Conservation (phyloP, 192 early-diverging fungal genomes). For the Bifiguratus adelaidae region DNA sequence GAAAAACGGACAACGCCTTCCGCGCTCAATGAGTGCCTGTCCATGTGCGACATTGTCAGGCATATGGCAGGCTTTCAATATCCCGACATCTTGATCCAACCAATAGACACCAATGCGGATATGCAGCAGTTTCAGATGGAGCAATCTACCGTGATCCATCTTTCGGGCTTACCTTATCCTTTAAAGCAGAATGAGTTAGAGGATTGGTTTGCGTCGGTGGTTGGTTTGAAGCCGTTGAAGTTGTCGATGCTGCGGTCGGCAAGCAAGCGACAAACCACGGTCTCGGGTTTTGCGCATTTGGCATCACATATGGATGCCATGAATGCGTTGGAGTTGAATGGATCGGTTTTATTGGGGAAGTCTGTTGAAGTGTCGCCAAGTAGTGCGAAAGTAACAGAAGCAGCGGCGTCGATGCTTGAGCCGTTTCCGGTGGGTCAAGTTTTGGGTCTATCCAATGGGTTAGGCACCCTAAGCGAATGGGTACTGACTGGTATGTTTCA, state of each 20-base stretch:
- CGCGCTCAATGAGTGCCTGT: constrained; percentile 49
- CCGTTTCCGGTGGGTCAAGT: constrained; percentile 38
- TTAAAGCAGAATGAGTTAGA: constrained; percentile 52
- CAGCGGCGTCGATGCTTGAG: constrained; percentile 35
- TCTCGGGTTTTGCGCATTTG: constrained; percentile 53
- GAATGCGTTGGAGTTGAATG: constrained; percentile 46
- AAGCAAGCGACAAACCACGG: constrained; percentile 47
- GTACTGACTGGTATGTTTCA: neutral
- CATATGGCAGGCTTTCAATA: constrained; percentile 36
- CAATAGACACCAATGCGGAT: constrained; percentile 52
- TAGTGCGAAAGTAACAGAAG: constrained; percentile 45
- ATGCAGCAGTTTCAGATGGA: constrained; percentile 51
- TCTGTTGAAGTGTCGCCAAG: constrained; percentile 54
- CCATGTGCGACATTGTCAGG: constrained; percentile 46
- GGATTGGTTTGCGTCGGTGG: constrained; percentile 41
- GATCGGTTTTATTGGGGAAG: constrained; percentile 42
- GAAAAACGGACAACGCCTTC: constrained; percentile 36
- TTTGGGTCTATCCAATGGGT: neutral
- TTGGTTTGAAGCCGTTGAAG: constrained; percentile 36
- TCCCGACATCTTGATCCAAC: constrained; percentile 42
- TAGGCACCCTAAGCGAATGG: no score
- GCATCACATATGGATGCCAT: constrained; percentile 56
- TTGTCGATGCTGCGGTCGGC: constrained; percentile 51
- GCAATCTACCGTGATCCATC: constrained; percentile 48
- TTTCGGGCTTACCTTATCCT: constrained; percentile 49